phyloP scores from a whole-genome alignment of 2,329 filamentous ascomycete species.

The Daldinia sp. region DNA sequence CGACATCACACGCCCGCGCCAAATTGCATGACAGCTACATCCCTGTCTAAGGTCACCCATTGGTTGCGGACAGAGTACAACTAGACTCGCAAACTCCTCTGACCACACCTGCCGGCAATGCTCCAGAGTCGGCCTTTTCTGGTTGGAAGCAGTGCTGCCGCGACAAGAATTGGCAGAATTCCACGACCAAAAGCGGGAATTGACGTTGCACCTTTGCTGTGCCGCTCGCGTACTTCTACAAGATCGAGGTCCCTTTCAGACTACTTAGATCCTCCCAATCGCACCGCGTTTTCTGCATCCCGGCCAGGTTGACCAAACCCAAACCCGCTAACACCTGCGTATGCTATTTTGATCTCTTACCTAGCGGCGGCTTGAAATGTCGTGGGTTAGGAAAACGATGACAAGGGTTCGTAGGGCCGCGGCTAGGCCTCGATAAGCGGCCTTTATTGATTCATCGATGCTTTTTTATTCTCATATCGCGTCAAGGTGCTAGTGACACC shows the following conservation, averaged over 20 bases:
- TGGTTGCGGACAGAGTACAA: conserved; percentile 42
- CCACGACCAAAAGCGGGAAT: conserved; percentile 31
- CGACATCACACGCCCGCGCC: conserved; percentile 47
- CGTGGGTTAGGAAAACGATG: conserved; percentile 30
- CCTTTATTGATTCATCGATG: conserved; percentile 34
- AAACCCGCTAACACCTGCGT: conserved; percentile 21
- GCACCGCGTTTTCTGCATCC: conserved; percentile 29
- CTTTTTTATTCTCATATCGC: conserved; percentile 6
- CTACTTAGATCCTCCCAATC: conserved; percentile 39
- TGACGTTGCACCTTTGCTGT: conserved; percentile 36
- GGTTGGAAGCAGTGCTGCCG: conserved; percentile 34
- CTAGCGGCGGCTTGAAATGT: conserved; percentile 11
- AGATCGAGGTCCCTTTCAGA: conserved; percentile 37
- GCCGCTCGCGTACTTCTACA: conserved; percentile 38
- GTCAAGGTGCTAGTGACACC: conserved; percentile 19
- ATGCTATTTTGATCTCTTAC: conserved; percentile 35
- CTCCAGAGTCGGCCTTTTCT: conserved; percentile 34
- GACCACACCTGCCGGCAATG: conserved; percentile 41
- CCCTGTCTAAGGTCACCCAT: conserved; percentile 44
- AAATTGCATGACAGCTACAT: conserved; percentile 47
- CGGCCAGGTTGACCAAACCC: conserved; percentile 26
- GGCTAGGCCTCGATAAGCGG: conserved; percentile 29
- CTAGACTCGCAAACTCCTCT: conserved; percentile 41
- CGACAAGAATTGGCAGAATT: conserved; percentile 37
- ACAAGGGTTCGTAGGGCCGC: conserved; percentile 11